Evolutionary conservation across 768 basidiomycete genomes (phyloP), one percentile per base, ranked within the genome.

Genomic region (Termitomyces sp.): DNA sequence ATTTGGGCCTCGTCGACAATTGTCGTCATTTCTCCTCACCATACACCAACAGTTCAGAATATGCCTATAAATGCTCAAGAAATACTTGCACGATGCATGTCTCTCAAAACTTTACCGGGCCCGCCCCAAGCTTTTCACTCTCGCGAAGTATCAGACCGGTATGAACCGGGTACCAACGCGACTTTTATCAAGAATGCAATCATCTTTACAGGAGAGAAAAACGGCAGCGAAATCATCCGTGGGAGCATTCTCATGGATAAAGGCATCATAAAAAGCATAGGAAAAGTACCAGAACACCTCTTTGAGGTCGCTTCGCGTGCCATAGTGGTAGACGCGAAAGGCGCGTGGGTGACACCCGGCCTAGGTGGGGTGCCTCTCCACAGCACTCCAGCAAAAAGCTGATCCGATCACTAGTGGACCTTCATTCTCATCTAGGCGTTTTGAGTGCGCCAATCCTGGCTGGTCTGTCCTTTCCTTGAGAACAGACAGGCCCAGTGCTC

Each of bases 361-460:
- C 75, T 80, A 58, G 75, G 87, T 87, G 66, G 54, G 68, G 21
- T 32, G 30, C 5, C 2, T 17, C 17, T 46, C 10, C 19, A 9
- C 14, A n/a, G 42, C 55, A 53, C 26, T 63, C 46, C 45, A 60
- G 60, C 34, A 48, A 66, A 22, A 56, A 19, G 41, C 30, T 68
- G n/a, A 49, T 21, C 63, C 64, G 22, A 64, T 65, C 42, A 63
- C 61, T 45, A 82, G 84, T 90, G 30, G 87, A 90, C 63, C 68
- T 89, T 60, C 84, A 92, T 68, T 90, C 90, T 5, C 92, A 94
- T 65, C 69, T 93, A 41, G 94, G 91, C 3, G 72, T 95, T 5
- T 67, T 80, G 58, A 83, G 85, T 42, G 65, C 78, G 14, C 94
- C 94, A 67, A 83, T 65, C 45, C 61, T 58, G 78, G 76, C 65